Evolutionary conservation across 176 grass and related monocot genomes (phyloP).

Genomic region (Echinochloa phyllopogon): DNA sequence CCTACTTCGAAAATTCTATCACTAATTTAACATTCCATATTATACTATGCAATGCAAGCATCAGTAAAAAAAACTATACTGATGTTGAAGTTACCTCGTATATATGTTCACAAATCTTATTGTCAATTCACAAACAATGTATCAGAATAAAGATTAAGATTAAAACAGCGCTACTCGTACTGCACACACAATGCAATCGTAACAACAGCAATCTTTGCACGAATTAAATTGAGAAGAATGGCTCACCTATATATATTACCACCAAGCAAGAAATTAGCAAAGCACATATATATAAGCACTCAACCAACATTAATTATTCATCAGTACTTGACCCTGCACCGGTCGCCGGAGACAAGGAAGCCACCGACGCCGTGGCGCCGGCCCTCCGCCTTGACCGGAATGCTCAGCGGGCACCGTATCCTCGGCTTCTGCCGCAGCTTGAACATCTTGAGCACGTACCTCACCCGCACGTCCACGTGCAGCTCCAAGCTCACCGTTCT

Average conservation of each 20-base stretch:
- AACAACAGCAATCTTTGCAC: neutral
- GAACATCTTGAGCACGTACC: slow-evolving; percentile 31
- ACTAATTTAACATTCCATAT: too few relatives aligned
- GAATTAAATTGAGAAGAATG: neutral
- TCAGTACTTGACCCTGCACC: slow-evolving; percentile 53
- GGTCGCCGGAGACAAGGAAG: slow-evolving; percentile 12
- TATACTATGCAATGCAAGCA: too few relatives aligned
- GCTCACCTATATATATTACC: neutral
- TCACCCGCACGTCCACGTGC: slow-evolving; percentile 13
- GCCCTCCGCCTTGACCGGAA: slow-evolving; percentile 21
- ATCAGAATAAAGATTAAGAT: too few relatives aligned
- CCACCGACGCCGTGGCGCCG: neutral
- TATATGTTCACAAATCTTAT: too few relatives aligned
- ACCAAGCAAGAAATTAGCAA: neutral
- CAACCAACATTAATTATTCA: neutral
- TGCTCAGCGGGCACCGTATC: slow-evolving; percentile 14
- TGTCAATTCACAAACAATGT: too few relatives aligned
- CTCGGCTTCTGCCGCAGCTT: slow-evolving; percentile 37
- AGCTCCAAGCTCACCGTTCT: neutral
- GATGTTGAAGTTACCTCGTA: too few relatives aligned
- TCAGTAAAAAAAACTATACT: too few relatives aligned
- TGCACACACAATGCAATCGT: too few relatives aligned
- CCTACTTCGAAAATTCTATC: too few relatives aligned
- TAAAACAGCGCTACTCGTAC: too few relatives aligned
- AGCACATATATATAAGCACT: neutral